Percentiles rank a stretch among this genome's conserved stretches.
Conservation (phyloP, 345 rosid species). For the Theobroma cacao region DNA sequence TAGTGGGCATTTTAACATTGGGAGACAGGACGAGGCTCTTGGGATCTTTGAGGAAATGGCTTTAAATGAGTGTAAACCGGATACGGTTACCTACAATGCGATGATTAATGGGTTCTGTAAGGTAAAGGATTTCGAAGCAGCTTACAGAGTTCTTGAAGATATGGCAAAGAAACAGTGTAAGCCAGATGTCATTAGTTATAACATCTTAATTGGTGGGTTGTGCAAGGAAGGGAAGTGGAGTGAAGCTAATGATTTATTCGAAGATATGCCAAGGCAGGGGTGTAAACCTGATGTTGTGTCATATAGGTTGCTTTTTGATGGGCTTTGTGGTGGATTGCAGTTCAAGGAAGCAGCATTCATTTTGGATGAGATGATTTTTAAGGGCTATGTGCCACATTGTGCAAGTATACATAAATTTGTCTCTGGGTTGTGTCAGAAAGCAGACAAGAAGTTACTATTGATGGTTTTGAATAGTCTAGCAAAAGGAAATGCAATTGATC, state of each 20-base stretch:
- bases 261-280: conserved; percentile 80
- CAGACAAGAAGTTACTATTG: conserved; percentile 33
- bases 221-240: conserved; percentile 53
- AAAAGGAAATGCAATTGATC: conserved; percentile 35
- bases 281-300: conserved; percentile 68
- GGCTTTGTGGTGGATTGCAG: conserved; percentile 46
- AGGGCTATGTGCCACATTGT: conserved; percentile 58
- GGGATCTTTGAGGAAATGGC: conserved; percentile 57
- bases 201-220: conserved; percentile 52
- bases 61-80: conserved; percentile 48
- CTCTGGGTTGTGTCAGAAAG: conserved; percentile 38
- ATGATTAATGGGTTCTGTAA: conserved; percentile 55
- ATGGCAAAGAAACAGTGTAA: conserved; percentile 54
- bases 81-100: conserved; percentile 62
- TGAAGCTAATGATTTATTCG: conserved; percentile 67
- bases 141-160: conserved; percentile 49
- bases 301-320: conserved; percentile 72
- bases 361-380: conserved; percentile 84
- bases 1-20: conserved; percentile 43
- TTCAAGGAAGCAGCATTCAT: conserved; percentile 52
- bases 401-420: conserved; percentile 37
- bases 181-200: conserved; percentile 67
- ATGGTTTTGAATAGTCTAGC: conserved; percentile 39
- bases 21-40: conserved; percentile 51
- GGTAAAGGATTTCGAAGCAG: conserved; percentile 52